phyloP scores from a whole-genome alignment of 139 green algal genomes.

The Raphidocelis subcapitata region DNA sequence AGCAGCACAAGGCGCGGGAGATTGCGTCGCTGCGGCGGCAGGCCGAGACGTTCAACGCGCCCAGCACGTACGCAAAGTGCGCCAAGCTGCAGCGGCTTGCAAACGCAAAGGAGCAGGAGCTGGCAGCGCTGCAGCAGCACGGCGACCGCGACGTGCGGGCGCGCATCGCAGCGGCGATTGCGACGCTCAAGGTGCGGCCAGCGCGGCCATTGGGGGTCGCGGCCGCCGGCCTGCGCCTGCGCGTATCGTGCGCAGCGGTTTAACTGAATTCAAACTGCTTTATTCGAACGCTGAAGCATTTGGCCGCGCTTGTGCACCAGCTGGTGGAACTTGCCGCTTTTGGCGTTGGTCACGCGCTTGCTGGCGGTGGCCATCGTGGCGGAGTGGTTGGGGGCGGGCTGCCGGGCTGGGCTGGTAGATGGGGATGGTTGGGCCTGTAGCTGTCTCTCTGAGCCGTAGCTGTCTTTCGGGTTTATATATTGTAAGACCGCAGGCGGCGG shows the following conservation, averaged over 20 bases:
- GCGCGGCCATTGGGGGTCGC: neutral
- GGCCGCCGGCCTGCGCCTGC: neutral
- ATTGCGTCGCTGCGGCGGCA: constrained; percentile 17
- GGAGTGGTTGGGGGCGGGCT: no score
- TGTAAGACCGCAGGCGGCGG: no score
- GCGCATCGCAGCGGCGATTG: constrained; percentile 5
- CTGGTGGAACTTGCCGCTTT: constrained; percentile 58
- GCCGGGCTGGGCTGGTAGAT: no score
- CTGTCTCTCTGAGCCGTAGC: no score
- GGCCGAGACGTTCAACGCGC: constrained; percentile 32
- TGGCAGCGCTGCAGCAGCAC: constrained; percentile 18
- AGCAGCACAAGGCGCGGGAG: constrained; percentile 21
- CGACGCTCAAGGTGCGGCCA: constrained; percentile 26
- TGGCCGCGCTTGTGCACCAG: constrained; percentile 62
- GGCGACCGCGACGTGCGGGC: constrained; percentile 10
- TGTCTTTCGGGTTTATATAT: no score
- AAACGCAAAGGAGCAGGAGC: constrained; percentile 46
- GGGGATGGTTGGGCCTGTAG: no score
- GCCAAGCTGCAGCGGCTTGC: constrained; percentile 37
- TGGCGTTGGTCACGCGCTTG: constrained; percentile 70
- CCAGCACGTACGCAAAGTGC: constrained; percentile 34
- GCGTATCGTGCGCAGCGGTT: neutral
- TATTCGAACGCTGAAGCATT: no score
- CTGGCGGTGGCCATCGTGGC: constrained; percentile 33
- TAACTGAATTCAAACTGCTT: neutral